phyloP scores from a whole-genome alignment of 176 grass and related monocot species.

The Carex myosuroides region DNA sequence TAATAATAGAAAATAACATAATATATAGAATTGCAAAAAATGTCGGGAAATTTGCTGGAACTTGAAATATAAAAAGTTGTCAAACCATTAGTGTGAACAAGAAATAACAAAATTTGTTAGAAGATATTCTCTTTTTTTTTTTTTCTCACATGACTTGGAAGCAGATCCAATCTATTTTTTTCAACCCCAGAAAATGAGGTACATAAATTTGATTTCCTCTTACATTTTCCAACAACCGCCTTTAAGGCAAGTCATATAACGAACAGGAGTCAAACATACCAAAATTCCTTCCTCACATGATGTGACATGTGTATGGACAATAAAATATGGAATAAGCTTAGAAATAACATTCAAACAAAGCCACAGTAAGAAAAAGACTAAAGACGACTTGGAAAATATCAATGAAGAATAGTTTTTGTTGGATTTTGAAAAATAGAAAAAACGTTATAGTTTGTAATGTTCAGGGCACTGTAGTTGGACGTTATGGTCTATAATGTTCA shows the following conservation, averaged over 20 bases:
- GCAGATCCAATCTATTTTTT: neutral
- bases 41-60: too few species aligned
- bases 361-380: neutral
- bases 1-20: too few species aligned
- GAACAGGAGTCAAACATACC: neutral
- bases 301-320: neutral
- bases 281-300: neutral
- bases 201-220: neutral
- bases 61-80: neutral
- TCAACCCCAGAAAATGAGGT: neutral
- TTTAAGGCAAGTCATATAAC: neutral
- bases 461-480: too few species aligned
- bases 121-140: neutral
- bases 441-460: too few species aligned
- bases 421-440: too few species aligned
- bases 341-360: neutral
- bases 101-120: neutral
- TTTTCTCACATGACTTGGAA: neutral
- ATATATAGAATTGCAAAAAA: too few species aligned
- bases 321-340: neutral
- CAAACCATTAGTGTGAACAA: neutral
- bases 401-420: too few species aligned
- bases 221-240: neutral
- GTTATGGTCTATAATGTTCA: too few species aligned
- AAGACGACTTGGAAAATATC: neutral